Base-by-base conservation (phyloP, 176 grass and related monocot species). In the Oryza meridionalis region DNA sequence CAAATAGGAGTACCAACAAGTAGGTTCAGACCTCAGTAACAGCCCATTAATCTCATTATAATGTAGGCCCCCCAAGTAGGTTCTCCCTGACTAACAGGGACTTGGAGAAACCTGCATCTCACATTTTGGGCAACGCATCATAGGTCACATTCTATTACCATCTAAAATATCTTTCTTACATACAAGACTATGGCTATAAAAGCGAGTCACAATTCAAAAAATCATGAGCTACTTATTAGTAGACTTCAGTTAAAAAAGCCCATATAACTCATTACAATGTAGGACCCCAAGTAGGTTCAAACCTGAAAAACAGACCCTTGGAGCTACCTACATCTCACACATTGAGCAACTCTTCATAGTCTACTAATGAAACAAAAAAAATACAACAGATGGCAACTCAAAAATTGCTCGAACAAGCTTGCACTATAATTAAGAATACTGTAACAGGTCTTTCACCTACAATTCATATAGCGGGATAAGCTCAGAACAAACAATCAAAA, bases 41-140 rank as follows among this genome's bases (percentile, higher is more conserved):
- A 9, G 72, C 65, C 85, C 37, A 63, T 26, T 11, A 9, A 87
- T 38, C 8, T 77, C 85, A 82, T 82, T 77, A 31, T 15, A 87
- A 76, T 77, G 72, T 63, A 70, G 71, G 78, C 62, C 37, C 21
- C n/a, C 71, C 85, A 87, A 87, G 85, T 87, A 87, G 78, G 85
- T 87, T 87, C 79, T 87, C 72, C 86, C 72, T 85, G 22, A 44
- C 40, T 2, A 77, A 63, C 71, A 86, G 65, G 65, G n/a, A 75
- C 72, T 82, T 82, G 51, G n/a, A 82, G 72, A 19, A 29, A 47
- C 22, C 79, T 77, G 64, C 78, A 81, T 24, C 85, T 87, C 38
- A 81, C 5, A 70, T 2, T 5, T 80, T 11, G 10, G 70, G 53
- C 50, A 77, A 49, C 1, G 47, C 47, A 75, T 69, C 44, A 87